Evolutionary conservation across 192 early-diverging fungal genomes (phyloP).

Genomic region (Gamsiella multidivaricata): DNA sequence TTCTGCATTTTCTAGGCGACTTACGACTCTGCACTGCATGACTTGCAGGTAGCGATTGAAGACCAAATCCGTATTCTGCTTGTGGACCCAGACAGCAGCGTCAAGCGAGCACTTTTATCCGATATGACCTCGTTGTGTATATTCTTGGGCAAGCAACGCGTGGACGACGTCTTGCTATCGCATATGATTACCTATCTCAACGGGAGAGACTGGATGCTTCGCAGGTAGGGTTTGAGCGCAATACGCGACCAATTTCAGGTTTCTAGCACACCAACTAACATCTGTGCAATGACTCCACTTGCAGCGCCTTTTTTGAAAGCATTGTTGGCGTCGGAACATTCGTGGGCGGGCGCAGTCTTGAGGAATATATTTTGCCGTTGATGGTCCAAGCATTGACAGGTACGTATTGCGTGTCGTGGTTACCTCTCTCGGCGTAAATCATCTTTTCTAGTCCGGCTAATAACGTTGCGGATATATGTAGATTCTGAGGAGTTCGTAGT

Average conservation of each 20-base stretch:
- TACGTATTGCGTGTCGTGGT: conserved; percentile 40
- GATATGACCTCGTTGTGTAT: conserved; percentile 85
- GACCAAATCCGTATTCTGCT: conserved; percentile 84
- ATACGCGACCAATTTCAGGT: background rate
- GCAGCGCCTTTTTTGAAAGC: conserved; percentile 93
- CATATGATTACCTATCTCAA: conserved; percentile 98
- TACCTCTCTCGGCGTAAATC: no score
- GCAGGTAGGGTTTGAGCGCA: conserved; percentile 65
- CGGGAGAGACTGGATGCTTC: conserved; percentile 93
- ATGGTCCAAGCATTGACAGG: conserved; percentile 87
- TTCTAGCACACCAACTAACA: no score
- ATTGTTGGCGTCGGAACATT: conserved; percentile 91
- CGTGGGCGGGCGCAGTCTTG: conserved; percentile 86
- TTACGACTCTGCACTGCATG: conserved; percentile 79
- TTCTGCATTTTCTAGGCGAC: conserved; percentile 62
- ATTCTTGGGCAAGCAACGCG: conserved; percentile 84
- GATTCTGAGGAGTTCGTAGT: conserved; percentile 95
- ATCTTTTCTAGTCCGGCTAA: no score
- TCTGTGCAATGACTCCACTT: background rate
- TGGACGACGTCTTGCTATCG: conserved; percentile 85
- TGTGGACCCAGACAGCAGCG: conserved; percentile 81
- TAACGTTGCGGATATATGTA: conserved; percentile 26
- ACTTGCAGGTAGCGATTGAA: conserved; percentile 84
- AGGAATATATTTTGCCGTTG: conserved; percentile 94
- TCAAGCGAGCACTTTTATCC: conserved; percentile 86